phyloP scores from a whole-genome alignment of 495 filamentous ascomycete species.

The Aspergillus heteromorphus region DNA sequence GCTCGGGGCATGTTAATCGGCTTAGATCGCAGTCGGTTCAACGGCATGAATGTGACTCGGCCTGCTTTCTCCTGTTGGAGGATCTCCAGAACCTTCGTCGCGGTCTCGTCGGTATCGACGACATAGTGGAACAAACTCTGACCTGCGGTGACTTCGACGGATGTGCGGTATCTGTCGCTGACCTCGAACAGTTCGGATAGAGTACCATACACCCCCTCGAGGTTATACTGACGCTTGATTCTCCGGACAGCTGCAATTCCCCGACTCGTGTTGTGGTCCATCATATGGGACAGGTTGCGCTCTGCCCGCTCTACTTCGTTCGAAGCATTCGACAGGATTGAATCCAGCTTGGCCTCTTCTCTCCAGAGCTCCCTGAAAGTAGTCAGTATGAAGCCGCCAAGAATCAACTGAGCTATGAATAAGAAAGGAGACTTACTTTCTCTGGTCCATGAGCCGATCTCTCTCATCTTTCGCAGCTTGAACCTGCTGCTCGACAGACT shows the following conservation, averaged over 20 bases:
- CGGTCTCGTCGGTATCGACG: conserved; percentile 87
- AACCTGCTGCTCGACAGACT: conserved; percentile 64
- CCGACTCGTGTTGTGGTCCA: conserved; percentile 81
- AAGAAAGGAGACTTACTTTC: conserved; percentile 53
- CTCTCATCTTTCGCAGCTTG: conserved; percentile 73
- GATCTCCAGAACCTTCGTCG: conserved; percentile 70
- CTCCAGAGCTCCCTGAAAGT: conserved; percentile 63
- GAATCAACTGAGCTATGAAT: background rate
- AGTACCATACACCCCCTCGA: conserved; percentile 89
- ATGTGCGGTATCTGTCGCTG: conserved; percentile 75
- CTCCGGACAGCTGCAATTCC: conserved; percentile 78
- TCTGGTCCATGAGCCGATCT: conserved; percentile 76
- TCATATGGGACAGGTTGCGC: conserved; percentile 68
- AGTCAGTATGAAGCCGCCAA: conserved; percentile 12
- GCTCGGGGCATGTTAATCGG: conserved; percentile 73
- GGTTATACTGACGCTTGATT: conserved; percentile 67
- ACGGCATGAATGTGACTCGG: conserved; percentile 92
- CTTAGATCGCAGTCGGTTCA: conserved; percentile 69
- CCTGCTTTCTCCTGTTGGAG: conserved; percentile 75
- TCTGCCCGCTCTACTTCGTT: conserved; percentile 72
- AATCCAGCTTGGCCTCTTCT: conserved; percentile 81
- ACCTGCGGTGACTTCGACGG: conserved; percentile 89
- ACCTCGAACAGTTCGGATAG: conserved; percentile 87
- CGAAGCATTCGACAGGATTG: conserved; percentile 66
- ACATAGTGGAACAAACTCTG: conserved; percentile 95